Percentiles rank a stretch among this genome's conserved stretches.
Evolutionary conservation across 2,329 filamentous ascomycete genomes (phyloP).

Genomic region (Domatiomyces catenatus): DNA sequence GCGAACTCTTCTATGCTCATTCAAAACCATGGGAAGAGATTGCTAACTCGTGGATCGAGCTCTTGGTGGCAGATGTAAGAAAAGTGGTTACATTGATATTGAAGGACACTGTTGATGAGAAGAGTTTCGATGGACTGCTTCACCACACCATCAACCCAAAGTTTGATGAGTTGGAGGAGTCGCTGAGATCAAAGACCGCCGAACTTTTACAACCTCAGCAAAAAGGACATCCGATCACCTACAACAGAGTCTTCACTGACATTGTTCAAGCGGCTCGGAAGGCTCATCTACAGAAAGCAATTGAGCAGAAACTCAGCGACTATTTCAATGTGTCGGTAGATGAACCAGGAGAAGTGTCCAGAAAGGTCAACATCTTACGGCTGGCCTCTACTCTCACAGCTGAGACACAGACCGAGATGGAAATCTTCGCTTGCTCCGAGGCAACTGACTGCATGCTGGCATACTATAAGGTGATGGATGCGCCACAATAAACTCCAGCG

Average conservation of each 20-base stretch:
- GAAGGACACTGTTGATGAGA: slow-evolving; percentile 24
- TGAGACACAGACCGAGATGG: slow-evolving; percentile 23
- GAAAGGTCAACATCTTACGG: slow-evolving; percentile 1
- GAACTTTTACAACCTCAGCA: slow-evolving; percentile 35
- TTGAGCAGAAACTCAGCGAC: neutral
- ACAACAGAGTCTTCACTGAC: slow-evolving; percentile 24
- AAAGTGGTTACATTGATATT: slow-evolving; percentile 24
- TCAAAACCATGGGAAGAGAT: slow-evolving; percentile 38
- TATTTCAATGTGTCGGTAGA: neutral
- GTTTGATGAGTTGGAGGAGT: slow-evolving; percentile 23
- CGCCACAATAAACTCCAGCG: no score
- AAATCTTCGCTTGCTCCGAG: slow-evolving; percentile 24
- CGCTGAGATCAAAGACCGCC: slow-evolving; percentile 26
- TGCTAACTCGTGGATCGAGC: slow-evolving; percentile 23
- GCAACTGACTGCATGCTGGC: slow-evolving; percentile 29
- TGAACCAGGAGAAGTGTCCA: neutral
- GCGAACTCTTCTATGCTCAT: slow-evolving; percentile 46
- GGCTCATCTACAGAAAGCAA: neutral
- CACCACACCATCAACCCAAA: slow-evolving; percentile 27
- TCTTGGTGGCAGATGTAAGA: slow-evolving; percentile 21
- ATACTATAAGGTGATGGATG: slow-evolving; percentile 31
- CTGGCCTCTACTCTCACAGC: slow-evolving; percentile 5
- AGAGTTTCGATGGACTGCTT: slow-evolving; percentile 26
- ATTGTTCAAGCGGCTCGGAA: slow-evolving; percentile 17
- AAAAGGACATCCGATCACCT: slow-evolving; percentile 23